Base-by-base conservation (phyloP, 1,284 basidiomycete species). In the Microbotryum lychnidis-dioicae region DNA sequence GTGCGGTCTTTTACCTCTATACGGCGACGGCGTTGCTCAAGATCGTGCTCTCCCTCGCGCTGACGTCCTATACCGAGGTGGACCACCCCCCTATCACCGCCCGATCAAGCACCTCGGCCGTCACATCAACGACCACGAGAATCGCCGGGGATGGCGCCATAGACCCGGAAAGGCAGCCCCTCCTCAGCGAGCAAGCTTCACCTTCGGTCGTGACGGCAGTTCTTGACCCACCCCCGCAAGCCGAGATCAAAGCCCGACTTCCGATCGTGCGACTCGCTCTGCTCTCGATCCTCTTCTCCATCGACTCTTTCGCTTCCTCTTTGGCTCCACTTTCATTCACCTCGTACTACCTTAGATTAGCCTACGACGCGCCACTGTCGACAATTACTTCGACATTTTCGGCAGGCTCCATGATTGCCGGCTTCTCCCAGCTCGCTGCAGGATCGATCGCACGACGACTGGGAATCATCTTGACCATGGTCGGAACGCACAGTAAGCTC, bases 381-480 rank as follows among this genome's bases (percentile, higher is more conserved):
- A 50, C 58, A 23, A 65, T 68, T 48, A 62, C 64, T 2, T 45
- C 33, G 9, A 46, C 62, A 12, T 61, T 68, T 52, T 58, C 61
- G n/a, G 42, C 52, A 8, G 62, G 61, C 7, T 44, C 64, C 25
- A 5, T 66, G 18, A 57, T 63, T 27, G 50, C 48, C 3, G 59
- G 61, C 37, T 20, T 62, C 46, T 50, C 49, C 6, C 63, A 66
- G 27, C 58, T 68, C 9, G 49, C 52, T 0, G 64, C 64, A 5
- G 61, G 59, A 5, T 54, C 57, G 0, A 59, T 68, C 44, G 31
- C 58, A 4, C 60, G 58, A 25, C 54, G 63, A 5, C 37, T 57
- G 10, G 66, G 66, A 0, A 58, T 66, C 57, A 62, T 68, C 23
- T 31, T 47, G 16, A 68, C 66, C 0, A 68, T 68, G 66, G 66